Percentiles rank a stretch among this genome's conserved stretches.
phyloP scores from a whole-genome alignment of 2,329 filamentous ascomycete species.

The Nemania sp. region DNA sequence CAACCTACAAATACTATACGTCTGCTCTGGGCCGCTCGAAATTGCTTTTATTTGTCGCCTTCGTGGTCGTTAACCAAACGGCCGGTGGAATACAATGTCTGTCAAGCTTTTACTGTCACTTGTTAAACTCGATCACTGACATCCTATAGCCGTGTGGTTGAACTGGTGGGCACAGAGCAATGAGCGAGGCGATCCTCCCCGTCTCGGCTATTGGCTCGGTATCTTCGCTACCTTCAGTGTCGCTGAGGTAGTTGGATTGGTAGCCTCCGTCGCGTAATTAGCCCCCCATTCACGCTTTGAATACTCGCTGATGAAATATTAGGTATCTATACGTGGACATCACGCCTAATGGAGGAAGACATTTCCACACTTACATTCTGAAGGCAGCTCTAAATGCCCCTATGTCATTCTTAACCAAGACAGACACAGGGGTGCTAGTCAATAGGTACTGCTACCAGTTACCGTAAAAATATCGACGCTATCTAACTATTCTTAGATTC shows the following conservation, averaged over 20 bases:
- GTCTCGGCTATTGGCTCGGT: constrained; percentile 34
- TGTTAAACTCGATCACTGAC: neutral
- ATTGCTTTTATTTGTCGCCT: constrained; percentile 22
- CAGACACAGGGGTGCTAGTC: constrained; percentile 23
- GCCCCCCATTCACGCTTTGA: neutral
- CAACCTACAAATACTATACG: constrained; percentile 33
- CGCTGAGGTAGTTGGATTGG: constrained; percentile 23
- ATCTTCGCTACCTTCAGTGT: constrained; percentile 30
- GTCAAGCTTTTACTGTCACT: neutral
- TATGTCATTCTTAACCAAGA: constrained; percentile 24
- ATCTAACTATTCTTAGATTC: constrained; percentile 18
- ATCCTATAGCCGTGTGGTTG: constrained; percentile 29
- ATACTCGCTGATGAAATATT: neutral
- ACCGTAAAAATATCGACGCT: neutral
- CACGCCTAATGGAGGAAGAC: constrained; percentile 27
- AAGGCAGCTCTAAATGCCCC: constrained; percentile 25
- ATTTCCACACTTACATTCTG: constrained; percentile 30
- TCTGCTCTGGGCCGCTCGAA: constrained; percentile 23
- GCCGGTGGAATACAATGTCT: constrained; percentile 28
- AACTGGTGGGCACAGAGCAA: constrained; percentile 38
- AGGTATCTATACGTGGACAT: constrained; percentile 23
- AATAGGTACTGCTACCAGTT: constrained; percentile 15
- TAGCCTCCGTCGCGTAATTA: constrained; percentile 24
- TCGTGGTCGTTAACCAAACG: constrained; percentile 21
- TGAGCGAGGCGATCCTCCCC: constrained; percentile 25